Conservation (phyloP, 2,329 filamentous ascomycete species). For the Sclerotinia nivalis region DNA sequence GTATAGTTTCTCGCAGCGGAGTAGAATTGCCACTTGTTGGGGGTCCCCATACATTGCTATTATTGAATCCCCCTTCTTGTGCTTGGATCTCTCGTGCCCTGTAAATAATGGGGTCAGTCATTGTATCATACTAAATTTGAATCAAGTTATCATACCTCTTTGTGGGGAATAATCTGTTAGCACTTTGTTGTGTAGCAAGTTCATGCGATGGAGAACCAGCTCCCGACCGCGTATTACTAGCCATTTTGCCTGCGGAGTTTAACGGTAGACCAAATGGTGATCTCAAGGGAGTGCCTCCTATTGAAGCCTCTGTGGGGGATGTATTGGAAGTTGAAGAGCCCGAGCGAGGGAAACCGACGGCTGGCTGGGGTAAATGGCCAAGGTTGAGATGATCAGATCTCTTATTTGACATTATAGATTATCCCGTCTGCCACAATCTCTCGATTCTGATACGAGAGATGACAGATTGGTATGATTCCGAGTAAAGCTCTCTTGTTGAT, state of each 20-base stretch:
- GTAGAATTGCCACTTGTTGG: slow-evolving; percentile 96
- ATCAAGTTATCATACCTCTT: slow-evolving; percentile 70
- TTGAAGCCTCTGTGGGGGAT: slow-evolving; percentile 74
- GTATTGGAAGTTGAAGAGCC: slow-evolving; percentile 78
- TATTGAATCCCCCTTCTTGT: slow-evolving; percentile 72
- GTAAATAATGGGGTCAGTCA: slow-evolving; percentile 27
- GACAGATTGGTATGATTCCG: slow-evolving; percentile 33
- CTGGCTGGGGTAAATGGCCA: slow-evolving; percentile 65
- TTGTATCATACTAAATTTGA: background rate
- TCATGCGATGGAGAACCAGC: slow-evolving; percentile 97
- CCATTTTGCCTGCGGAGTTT: slow-evolving; percentile 59
- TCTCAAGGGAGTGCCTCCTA: slow-evolving; percentile 59
- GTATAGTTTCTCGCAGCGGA: slow-evolving; percentile 93
- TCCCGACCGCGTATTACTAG: slow-evolving; percentile 69
- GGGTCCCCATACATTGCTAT: slow-evolving; percentile 81
- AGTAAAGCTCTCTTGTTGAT: slow-evolving; percentile 30
- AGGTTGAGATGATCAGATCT: slow-evolving; percentile 85
- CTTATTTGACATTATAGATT: slow-evolving; percentile 92
- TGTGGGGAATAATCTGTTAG: slow-evolving; percentile 77
- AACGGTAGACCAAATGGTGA: slow-evolving; percentile 72
- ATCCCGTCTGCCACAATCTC: slow-evolving; percentile 37
- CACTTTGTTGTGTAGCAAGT: slow-evolving; percentile 51
- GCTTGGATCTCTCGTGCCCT: slow-evolving; percentile 96
- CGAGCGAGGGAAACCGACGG: slow-evolving; percentile 48
- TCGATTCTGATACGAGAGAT: slow-evolving; percentile 38